These are phyloP conservation scores for Chaetomiaceae sp. DNA, from an alignment of 2,329 filamentous ascomycete genomes.

Conservation along the genomic window DNA sequence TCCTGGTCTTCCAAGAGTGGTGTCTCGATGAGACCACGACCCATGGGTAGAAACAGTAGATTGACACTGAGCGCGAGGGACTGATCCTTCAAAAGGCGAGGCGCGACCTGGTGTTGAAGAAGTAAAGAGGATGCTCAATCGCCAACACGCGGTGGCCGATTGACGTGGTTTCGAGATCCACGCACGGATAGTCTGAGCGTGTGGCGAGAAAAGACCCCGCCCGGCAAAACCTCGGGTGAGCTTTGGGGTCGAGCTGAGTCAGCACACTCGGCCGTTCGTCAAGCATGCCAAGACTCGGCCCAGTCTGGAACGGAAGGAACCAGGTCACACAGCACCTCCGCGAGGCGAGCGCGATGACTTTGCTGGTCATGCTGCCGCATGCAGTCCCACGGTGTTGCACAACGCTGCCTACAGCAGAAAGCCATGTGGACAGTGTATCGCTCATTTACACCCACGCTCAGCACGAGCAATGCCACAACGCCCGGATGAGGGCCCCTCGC, in stretches of 20 bases:
- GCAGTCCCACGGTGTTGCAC: too few species aligned
- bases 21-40: constrained; percentile 11
- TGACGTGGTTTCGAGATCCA: too few species aligned
- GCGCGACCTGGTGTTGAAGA: too few species aligned
- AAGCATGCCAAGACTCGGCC: background rate
- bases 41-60: constrained; percentile 12
- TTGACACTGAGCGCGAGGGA: constrained; percentile 14
- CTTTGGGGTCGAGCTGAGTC: too few species aligned
- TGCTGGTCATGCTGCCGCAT: constrained; percentile 1
- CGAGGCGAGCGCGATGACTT: background rate
- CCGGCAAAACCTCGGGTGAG: too few species aligned
- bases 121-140: too few species aligned
- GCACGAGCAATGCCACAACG: background rate
- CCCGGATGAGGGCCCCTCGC: background rate
- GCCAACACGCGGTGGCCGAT: too few species aligned
- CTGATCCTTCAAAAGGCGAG: constrained; percentile 7
- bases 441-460: background rate
- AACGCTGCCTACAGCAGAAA: background rate
- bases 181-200: too few species aligned
- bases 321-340: constrained; percentile 6
- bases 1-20: constrained; percentile 13
- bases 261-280: too few species aligned
- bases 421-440: background rate
- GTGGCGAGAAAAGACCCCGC: too few species aligned
- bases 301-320: background rate